A percentile compares a stretch with the other conserved stretches of the same genome.
phyloP scores from a whole-genome alignment of 2,329 filamentous ascomycete species.

The Colletotrichum sp. region DNA sequence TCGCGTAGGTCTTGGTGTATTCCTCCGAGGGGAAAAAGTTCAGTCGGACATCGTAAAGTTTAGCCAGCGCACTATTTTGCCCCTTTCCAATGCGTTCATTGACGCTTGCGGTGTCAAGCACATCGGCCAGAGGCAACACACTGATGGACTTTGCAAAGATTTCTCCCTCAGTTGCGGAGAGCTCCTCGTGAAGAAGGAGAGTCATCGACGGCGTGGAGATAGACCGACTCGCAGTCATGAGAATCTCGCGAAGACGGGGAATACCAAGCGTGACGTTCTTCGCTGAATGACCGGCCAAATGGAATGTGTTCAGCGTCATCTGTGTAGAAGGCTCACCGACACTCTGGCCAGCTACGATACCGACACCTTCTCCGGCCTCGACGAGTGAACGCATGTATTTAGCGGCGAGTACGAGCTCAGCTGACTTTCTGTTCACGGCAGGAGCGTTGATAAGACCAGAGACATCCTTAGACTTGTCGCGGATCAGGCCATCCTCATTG shows the following conservation, averaged over 20 bases:
- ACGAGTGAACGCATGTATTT: conserved; percentile 93
- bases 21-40: conserved; percentile 85
- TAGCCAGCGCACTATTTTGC: conserved; percentile 71
- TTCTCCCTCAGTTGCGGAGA: conserved; percentile 72
- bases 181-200: conserved; percentile 75
- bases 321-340: conserved; percentile 97
- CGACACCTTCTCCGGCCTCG: conserved; percentile 94
- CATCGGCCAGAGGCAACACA: conserved; percentile 80
- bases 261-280: conserved; percentile 99
- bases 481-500: conserved; percentile 67
- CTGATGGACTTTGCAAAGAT: conserved; percentile 93
- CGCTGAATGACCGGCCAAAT: conserved; percentile 96
- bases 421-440: conserved; percentile 69
- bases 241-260: conserved; percentile 92
- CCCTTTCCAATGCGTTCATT: conserved; percentile 81
- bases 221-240: conserved; percentile 92
- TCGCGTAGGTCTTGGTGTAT: conserved; percentile 86
- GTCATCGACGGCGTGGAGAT: conserved; percentile 95
- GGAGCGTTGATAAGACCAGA: conserved; percentile 37
- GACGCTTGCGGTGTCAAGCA: conserved; percentile 82
- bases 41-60: conserved; percentile 83
- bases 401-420: conserved; percentile 83
- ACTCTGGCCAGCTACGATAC: conserved; percentile 95
- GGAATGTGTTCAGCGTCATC: conserved; percentile 99
- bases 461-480: conserved; percentile 42